Evolutionary conservation across 1,284 basidiomycete species (phyloP).

Genomic region (Sanghuangporus weigelae): DNA sequence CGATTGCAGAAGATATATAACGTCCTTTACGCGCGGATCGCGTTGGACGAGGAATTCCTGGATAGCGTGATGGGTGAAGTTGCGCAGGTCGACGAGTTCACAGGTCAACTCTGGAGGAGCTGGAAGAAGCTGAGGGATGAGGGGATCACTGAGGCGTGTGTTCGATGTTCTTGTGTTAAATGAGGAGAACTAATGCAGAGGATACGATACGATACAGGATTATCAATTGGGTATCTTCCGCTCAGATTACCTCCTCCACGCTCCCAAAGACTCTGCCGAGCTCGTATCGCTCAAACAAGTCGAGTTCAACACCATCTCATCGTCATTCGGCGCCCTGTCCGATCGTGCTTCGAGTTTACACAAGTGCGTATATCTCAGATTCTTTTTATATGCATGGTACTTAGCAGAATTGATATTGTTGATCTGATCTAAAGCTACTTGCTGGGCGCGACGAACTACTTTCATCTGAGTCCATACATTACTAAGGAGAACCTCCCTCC

Average conservation of each 20-base stretch:
- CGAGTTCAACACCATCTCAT: conserved; percentile 97
- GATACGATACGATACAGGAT: conserved; percentile 40
- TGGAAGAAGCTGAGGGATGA: conserved; percentile 76
- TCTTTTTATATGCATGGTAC: not conserved
- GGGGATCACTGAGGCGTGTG: conserved; percentile 41
- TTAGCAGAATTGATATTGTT: not conserved
- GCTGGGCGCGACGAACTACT: conserved; percentile 60
- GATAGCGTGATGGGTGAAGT: conserved; percentile 84
- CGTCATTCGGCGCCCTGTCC: conserved; percentile 84
- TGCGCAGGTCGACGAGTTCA: conserved; percentile 83
- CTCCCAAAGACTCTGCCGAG: conserved; percentile 26
- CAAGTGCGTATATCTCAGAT: conserved; percentile 42
- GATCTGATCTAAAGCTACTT: conserved; percentile 52
- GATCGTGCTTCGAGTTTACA: conserved; percentile 75
- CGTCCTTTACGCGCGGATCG: conserved; percentile 79
- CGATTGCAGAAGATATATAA: conserved; percentile 79
- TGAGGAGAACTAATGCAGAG: not conserved
- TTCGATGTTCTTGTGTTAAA: conserved; percentile 22
- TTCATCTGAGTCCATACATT: conserved; percentile 50
- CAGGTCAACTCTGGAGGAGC: conserved; percentile 78
- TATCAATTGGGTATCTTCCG: conserved; percentile 91
- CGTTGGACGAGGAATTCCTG: conserved; percentile 77
- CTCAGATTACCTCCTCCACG: conserved; percentile 93
- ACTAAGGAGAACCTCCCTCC: conserved; percentile 57
- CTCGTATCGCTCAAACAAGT: conserved; percentile 80